Base-by-base conservation (phyloP, 2,329 filamentous ascomycete species). In the Hortaea sp. region DNA sequence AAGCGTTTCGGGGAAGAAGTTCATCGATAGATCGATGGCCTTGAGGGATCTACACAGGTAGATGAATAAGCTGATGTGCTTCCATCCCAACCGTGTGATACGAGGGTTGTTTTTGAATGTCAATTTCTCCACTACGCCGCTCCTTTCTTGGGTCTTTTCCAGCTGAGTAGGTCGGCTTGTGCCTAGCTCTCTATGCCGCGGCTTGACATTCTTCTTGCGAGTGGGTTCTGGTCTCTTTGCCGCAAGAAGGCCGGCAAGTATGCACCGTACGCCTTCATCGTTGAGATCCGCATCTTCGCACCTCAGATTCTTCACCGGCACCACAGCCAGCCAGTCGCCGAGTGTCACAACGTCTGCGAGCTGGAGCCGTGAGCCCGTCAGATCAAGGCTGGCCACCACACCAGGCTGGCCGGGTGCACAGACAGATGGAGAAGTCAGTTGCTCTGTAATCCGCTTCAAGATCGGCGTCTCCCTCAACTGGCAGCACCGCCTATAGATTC, bases 401-500 rank as follows among this genome's bases (percentile, higher is more conserved):
- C 89, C 88, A 0, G 81, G 78, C 39, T 81, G 72, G 46, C 72
- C 73, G 1, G 76, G 66, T 7, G 81, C 74, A 29, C 75, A 78
- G 42, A 84, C 84, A n/a, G 77, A 75, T 1, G 82, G 75, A 34
- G 82, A 79, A 34, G 78, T 79, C 4, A 98, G 82, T 64, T 95
- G 88, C 58, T 94, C 87, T 0, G 87, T 90, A 41, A 98, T 84
- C 59, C 86, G 87, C 65, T 94, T 94, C 13, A 97, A 71, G 44
- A 95, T 89, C 0, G 88, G 87, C 0, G 88, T 94, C 67, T 97
- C 92, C 48, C 92, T 79, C 29, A 98, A 71, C 62, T 97, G 90
- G 62, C 92, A 97, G 63, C 92, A 97, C 60, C 92, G 77, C 54
- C 90, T 79, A 65, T 98, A 98, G 58, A 98, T 94, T 48, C 90